Evolutionary conservation across 2,329 filamentous ascomycete species (phyloP).

Genomic region (Dryadomyces quercivorus): DNA sequence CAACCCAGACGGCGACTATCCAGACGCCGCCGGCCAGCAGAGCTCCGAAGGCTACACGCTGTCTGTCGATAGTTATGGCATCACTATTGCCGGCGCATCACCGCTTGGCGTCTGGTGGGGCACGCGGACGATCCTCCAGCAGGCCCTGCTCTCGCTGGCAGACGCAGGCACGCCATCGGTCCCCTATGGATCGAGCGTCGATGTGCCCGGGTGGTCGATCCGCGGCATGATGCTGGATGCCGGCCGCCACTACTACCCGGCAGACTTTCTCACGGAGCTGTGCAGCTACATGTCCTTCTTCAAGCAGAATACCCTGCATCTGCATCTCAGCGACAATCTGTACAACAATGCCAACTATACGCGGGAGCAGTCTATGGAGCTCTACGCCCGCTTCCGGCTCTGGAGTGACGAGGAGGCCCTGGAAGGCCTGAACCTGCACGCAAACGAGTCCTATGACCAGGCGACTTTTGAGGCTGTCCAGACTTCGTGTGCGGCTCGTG

Average conservation of each 20-base stretch:
- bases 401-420: constrained; percentile 35
- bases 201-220: constrained; percentile 37
- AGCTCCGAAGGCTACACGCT: constrained; percentile 39
- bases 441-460: constrained; percentile 42
- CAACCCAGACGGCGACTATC: constrained; percentile 24
- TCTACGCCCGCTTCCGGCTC: constrained; percentile 44
- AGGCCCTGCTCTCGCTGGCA: constrained; percentile 25
- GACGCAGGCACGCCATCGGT: constrained; percentile 21
- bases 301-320: constrained; percentile 46
- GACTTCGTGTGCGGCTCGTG: constrained; percentile 35
- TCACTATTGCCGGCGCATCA: constrained; percentile 38
- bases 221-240: constrained; percentile 40
- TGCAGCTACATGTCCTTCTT: constrained; percentile 49
- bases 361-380: constrained; percentile 30
- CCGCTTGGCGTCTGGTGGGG: constrained; percentile 47
- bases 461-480: constrained; percentile 40
- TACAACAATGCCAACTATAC: constrained; percentile 37
- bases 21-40: constrained; percentile 30
- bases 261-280: constrained; percentile 40
- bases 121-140: constrained; percentile 40
- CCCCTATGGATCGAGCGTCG: constrained; percentile 27
- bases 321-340: constrained; percentile 46
- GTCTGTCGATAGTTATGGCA: constrained; percentile 23
- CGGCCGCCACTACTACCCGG: constrained; percentile 43
- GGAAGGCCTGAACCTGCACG: constrained; percentile 33